A percentile compares a stretch with the other conserved stretches of the same genome.
These are phyloP conservation scores for Cyberlindnera saturnus DNA, from an alignment of 805 yeast genomes.

Conservation along the genomic window DNA sequence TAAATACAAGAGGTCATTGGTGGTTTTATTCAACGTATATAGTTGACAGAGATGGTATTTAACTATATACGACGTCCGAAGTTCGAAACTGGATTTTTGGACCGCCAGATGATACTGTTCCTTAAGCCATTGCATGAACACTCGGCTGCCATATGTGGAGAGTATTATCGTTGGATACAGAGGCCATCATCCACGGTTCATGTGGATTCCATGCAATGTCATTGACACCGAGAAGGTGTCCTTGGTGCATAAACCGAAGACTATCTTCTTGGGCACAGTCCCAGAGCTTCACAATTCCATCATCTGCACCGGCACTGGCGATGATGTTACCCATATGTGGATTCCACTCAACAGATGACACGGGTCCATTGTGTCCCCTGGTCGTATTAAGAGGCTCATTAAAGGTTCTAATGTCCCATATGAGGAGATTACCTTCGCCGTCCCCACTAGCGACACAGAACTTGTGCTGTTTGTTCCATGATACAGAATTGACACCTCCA, in stretches of 20 bases:
- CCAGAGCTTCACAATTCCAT: slow-evolving; percentile 57
- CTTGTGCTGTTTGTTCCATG: slow-evolving; percentile 52
- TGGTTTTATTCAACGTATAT: too few species aligned
- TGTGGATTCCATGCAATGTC: slow-evolving; percentile 80
- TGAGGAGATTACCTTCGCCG: slow-evolving; percentile 43
- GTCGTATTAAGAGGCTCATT: slow-evolving; percentile 25
- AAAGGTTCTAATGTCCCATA: slow-evolving; percentile 62
- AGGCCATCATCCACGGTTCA: slow-evolving; percentile 63
- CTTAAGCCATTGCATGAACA: slow-evolving; percentile 2
- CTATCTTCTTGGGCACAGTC: slow-evolving; percentile 34
- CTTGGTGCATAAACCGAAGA: slow-evolving; percentile 66
- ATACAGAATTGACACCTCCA: slow-evolving; percentile 50
- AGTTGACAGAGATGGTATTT: too few species aligned
- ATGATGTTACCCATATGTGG: slow-evolving; percentile 46
- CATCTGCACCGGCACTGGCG: slow-evolving; percentile 63
- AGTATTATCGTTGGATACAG: slow-evolving; percentile 80
- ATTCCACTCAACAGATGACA: slow-evolving; percentile 73
- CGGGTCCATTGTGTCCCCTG: slow-evolving; percentile 42
- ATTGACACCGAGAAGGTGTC: slow-evolving; percentile 82
- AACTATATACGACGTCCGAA: too few species aligned
- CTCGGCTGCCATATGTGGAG: slow-evolving; percentile 83
- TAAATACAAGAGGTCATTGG: too few species aligned
- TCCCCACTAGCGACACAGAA: slow-evolving; percentile 65
- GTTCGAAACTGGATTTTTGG: too few species aligned
- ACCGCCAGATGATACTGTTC: not conserved